Base-by-base conservation (phyloP, 2,329 filamentous ascomycete genomes). In the Cladophialophora chaetospira region DNA sequence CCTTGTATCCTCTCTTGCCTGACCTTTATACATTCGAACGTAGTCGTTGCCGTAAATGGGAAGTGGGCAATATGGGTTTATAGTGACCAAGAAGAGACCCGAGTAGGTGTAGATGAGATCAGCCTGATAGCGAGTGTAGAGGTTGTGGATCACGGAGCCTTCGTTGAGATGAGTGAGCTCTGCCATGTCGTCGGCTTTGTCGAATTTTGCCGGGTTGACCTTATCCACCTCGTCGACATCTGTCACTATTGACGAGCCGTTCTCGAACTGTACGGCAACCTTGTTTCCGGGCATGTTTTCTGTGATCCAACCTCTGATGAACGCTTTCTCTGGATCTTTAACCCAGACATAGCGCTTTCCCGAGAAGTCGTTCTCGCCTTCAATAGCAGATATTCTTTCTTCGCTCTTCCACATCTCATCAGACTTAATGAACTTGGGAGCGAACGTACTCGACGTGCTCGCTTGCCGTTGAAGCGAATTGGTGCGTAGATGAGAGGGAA, bases 101-200 rank as follows among this genome's bases (percentile, higher is more conserved):
- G 94, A 99, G 73, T 99, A 99, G 19, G 94, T 99, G 71, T 88
- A 99, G 66, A 99, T 99, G 60, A 99, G 77, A 74, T 99, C 94
- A 42, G 94, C 84, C 72, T 97, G 91, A 71, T 99, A 99, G 74
- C 94, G 82, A 80, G 90, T 93, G 66, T 96, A 88, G 55, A 99
- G 82, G 70, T 99, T 99, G 76, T 99, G 92, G 49, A 99, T 92
- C 49, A 99, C 94, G 0, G 94, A 97, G 19, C 93, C 89, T 76
- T 99, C 94, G 74, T 99, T 99, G 63, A 99, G 79, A 73, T 99
- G 94, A 4, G 94, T 99, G 69, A 99, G 82, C 73, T 99, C 94
- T 21, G 95, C 94, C 94, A 99, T 99, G 73, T 99, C 95, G 76
- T 95, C 91, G 63, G 93, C 93, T 75, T 97, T 99, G 82, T 99